Percentiles rank a stretch among this genome's conserved stretches.
Evolutionary conservation across 306 rosid genomes (phyloP).

Genomic region (Ceratonia siliqua): DNA sequence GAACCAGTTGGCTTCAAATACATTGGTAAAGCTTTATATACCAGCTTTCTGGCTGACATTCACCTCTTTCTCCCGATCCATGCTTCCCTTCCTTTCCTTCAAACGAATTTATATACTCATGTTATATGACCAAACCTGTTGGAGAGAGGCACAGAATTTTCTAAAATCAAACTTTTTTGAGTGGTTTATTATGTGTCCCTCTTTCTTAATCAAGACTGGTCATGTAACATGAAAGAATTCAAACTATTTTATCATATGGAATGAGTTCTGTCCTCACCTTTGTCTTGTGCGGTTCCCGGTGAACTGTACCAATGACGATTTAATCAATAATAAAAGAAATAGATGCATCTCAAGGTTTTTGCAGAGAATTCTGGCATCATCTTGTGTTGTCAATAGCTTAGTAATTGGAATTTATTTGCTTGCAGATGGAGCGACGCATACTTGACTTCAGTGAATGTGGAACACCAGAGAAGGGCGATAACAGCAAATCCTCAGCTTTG

Average conservation of each 20-base stretch:
- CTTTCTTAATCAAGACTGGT: too few relatives aligned
- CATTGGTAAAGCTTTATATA: constrained; percentile 66
- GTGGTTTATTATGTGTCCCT: not conserved
- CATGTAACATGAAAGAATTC: too few relatives aligned
- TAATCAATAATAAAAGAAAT: too few relatives aligned
- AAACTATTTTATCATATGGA: too few relatives aligned
- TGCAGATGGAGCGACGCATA: constrained; percentile 76
- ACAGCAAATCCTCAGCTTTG: constrained; percentile 52
- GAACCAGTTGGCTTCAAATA: constrained; percentile 48
- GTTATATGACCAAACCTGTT: not conserved
- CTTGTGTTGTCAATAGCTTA: too few relatives aligned
- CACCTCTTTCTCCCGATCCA: not conserved
- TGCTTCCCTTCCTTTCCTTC: not conserved
- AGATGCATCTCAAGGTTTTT: not conserved
- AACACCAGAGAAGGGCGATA: constrained; percentile 68
- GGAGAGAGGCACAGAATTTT: not conserved
- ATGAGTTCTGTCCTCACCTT: too few relatives aligned
- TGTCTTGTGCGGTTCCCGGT: not conserved
- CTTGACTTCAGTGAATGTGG: constrained; percentile 97
- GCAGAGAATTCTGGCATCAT: not conserved
- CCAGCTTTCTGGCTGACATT: not conserved
- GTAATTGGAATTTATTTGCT: too few relatives aligned
- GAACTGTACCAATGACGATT: constrained; percentile 5
- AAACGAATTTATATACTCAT: not conserved
- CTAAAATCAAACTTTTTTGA: not conserved